A percentile compares a stretch with the other conserved stretches of the same genome.
Conservation (phyloP, 768 basidiomycete species). For the Dictyophora rubrovolvata region DNA sequence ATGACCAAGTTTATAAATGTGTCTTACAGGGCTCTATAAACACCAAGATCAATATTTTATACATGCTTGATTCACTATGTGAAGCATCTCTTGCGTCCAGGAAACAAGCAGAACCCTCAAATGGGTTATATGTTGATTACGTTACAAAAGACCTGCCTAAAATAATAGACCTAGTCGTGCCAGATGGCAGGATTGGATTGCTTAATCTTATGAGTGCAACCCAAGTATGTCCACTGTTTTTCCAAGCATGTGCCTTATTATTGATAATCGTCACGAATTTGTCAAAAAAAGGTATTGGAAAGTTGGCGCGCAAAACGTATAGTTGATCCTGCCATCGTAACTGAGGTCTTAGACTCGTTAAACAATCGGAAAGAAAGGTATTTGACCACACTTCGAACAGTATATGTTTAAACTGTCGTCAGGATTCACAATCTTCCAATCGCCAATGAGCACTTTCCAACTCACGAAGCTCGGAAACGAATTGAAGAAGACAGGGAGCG, state of each 20-base stretch:
- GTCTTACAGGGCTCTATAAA: constrained; percentile 71
- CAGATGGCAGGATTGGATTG: constrained; percentile 76
- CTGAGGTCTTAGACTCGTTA: constrained; percentile 53
- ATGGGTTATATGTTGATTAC: constrained; percentile 59
- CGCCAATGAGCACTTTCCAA: constrained; percentile 8
- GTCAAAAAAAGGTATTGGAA: constrained; percentile 62
- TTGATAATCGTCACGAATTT: not conserved
- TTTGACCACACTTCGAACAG: not conserved
- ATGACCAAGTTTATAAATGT: not conserved
- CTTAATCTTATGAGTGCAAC: constrained; percentile 81
- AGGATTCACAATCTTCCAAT: constrained; percentile 7
- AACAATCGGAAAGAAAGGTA: constrained; percentile 32
- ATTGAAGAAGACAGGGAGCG: constrained; percentile 91
- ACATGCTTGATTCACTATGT: constrained; percentile 83
- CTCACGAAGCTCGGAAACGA: constrained; percentile 62
- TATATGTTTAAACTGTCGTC: not conserved
- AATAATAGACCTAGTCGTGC: constrained; percentile 80
- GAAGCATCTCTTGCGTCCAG: constrained; percentile 49
- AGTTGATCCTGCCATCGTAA: constrained; percentile 68
- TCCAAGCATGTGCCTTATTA: not conserved
- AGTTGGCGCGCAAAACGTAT: constrained; percentile 82
- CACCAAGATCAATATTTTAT: constrained; percentile 85
- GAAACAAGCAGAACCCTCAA: constrained; percentile 21
- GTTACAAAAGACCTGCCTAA: constrained; percentile 67
- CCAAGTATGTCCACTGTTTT: constrained; percentile 43